A percentile compares a stretch with the other conserved stretches of the same genome.
Conservation (phyloP, 441 rosid species). For the Sinapis alba region DNA sequence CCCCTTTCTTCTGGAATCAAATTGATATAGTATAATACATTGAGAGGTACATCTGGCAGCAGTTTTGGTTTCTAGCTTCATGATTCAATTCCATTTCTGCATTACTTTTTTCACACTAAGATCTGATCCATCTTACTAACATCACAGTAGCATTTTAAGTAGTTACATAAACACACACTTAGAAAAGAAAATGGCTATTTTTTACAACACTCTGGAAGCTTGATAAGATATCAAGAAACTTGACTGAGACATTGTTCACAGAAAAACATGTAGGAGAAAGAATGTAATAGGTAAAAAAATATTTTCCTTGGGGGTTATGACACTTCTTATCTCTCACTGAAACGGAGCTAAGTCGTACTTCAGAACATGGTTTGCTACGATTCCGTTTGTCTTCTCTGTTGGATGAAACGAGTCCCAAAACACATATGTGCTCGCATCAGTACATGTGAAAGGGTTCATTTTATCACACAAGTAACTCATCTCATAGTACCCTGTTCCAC, state of each 20-base stretch:
- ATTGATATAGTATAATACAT: no score
- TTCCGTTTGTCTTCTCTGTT: constrained; percentile 54
- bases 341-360: constrained; percentile 45
- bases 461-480: constrained; percentile 58
- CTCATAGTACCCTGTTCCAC: constrained; percentile 64
- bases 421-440: constrained; percentile 52
- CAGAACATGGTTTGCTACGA: constrained; percentile 47
- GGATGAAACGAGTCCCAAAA: constrained; percentile 75
- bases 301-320: not conserved
- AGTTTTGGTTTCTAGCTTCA: not conserved
- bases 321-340: constrained; percentile 21
- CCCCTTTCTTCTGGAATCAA: not conserved
- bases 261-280: not conserved
- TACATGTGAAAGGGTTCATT: constrained; percentile 52
- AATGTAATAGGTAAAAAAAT: not conserved
- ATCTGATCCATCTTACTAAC: constrained; percentile 2
- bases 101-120: not conserved
- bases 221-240: not conserved
- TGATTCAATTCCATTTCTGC: not conserved
- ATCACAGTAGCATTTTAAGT: not conserved
- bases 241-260: not conserved
- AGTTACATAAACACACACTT: not conserved
- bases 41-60: not conserved
- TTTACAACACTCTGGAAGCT: constrained; percentile 21
- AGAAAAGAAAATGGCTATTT: not conserved